Evolutionary conservation across 148 eudicot species (phyloP).

Genomic region (Rhododendron mucronatum): DNA sequence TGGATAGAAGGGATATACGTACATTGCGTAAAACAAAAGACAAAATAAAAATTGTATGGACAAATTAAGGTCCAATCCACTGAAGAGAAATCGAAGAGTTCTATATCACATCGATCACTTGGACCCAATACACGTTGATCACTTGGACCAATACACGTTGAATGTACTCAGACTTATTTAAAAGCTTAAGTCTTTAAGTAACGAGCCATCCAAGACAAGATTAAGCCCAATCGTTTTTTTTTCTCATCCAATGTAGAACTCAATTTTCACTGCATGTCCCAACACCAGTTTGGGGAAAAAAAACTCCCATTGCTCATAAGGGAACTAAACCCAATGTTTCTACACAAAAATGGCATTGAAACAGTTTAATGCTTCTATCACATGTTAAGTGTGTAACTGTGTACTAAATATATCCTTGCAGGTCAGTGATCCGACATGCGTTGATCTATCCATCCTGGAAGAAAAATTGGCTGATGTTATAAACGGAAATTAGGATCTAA

Average conservation of each 20-base stretch:
- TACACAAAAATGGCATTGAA: no score
- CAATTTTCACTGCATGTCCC: neutral
- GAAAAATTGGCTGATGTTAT: neutral
- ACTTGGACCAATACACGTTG: no score
- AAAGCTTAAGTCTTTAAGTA: neutral
- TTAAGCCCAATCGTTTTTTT: neutral
- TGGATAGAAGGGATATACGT: neutral
- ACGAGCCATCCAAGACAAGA: neutral
- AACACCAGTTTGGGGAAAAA: neutral
- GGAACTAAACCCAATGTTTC: neutral
- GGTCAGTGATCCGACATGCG: neutral
- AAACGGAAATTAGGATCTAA: neutral
- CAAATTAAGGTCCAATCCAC: neutral
- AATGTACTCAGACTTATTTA: neutral
- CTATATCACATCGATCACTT: no score
- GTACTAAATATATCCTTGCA: neutral
- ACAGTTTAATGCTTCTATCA: neutral
- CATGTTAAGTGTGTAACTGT: no score
- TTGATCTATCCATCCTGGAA: constrained; percentile 12
- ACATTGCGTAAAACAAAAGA: no score
- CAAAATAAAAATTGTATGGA: no score
- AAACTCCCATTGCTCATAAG: neutral
- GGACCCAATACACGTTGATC: no score
- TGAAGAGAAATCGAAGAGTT: neutral
- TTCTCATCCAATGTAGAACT: neutral